Percentiles rank a stretch among this genome's conserved stretches.
These are phyloP conservation scores for Fusarium citri DNA, from an alignment of 2,329 filamentous ascomycete species.

Conservation along the genomic window DNA sequence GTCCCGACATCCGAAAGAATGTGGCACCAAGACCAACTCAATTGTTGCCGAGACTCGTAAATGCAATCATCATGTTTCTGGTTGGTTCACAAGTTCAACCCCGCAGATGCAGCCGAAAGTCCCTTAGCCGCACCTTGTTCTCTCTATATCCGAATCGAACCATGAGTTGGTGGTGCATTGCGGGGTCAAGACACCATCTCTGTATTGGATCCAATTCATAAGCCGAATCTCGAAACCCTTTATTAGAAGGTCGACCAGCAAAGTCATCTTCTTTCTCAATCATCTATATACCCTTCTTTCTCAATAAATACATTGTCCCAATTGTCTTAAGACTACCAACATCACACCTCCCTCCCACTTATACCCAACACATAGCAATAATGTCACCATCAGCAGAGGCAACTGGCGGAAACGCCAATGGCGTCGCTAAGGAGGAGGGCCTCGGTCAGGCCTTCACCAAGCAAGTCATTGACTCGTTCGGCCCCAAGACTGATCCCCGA, in stretches of 20 bases:
- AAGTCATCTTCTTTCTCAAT: neutral
- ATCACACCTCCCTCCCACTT: neutral
- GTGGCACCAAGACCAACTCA: neutral
- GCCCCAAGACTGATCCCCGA: constrained; percentile 75
- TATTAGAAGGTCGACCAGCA: constrained; percentile 4
- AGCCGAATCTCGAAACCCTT: constrained; percentile 10
- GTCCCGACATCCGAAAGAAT: constrained; percentile 29
- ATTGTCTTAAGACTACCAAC: neutral
- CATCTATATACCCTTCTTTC: neutral
- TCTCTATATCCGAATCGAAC: constrained; percentile 26
- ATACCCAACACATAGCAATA: constrained; percentile 38
- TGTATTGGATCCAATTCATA: neutral
- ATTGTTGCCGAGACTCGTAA: constrained; percentile 20
- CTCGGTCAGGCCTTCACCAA: constrained; percentile 71
- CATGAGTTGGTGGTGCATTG: constrained; percentile 28
- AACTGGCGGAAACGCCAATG: constrained; percentile 57
- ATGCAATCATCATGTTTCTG: constrained; percentile 21
- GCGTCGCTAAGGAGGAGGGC: constrained; percentile 31
- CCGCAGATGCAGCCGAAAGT: constrained; percentile 29
- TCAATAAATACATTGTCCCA: neutral
- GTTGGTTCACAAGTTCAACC: constrained; percentile 9
- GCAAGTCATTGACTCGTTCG: constrained; percentile 78
- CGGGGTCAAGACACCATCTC: constrained; percentile 26
- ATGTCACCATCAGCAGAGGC: constrained; percentile 55
- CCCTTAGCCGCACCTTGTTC: constrained; percentile 28